These are phyloP conservation scores for Saccharomycopsis sp. DNA, from an alignment of 805 yeast genomes.

Conservation along the genomic window DNA sequence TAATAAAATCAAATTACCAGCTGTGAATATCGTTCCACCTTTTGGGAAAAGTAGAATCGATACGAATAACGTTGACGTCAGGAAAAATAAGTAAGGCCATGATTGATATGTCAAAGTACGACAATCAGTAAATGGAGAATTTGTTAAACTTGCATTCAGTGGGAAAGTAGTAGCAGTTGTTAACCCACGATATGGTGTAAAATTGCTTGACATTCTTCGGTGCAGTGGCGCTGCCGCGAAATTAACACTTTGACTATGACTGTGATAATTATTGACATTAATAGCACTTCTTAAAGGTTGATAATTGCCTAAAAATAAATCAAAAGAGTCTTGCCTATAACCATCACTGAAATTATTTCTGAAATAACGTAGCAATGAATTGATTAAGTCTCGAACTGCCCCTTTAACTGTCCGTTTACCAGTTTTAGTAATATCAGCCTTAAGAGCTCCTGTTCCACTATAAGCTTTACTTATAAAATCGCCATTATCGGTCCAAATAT, in stretches of 20 bases:
- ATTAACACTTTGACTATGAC: not conserved
- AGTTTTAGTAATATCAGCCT: slow-evolving; percentile 93
- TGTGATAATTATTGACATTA: slow-evolving; percentile 2
- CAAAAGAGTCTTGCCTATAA: slow-evolving; percentile 88
- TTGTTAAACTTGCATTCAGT: slow-evolving; percentile 10
- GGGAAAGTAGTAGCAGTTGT: slow-evolving; percentile 6
- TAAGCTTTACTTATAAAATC: slow-evolving; percentile 84
- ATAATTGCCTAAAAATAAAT: slow-evolving; percentile 74
- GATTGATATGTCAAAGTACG: slow-evolving; percentile 71
- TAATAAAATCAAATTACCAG: slow-evolving; percentile 12
- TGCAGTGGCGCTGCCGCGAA: not conserved
- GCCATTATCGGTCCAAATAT: slow-evolving; percentile 96
- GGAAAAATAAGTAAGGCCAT: slow-evolving; percentile 71
- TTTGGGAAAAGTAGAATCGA: slow-evolving; percentile 17
- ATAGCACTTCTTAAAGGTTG: slow-evolving; percentile 9
- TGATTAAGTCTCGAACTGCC: slow-evolving; percentile 73
- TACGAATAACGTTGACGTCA: slow-evolving; percentile 62
- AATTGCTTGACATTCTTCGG: not conserved
- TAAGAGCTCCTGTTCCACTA: slow-evolving; percentile 95
- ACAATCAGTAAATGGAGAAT: slow-evolving; percentile 47
- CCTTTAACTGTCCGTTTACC: slow-evolving; percentile 85
- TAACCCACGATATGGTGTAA: not conserved
- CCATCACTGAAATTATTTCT: slow-evolving; percentile 86
- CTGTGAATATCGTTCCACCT: slow-evolving; percentile 8
- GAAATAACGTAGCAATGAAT: slow-evolving; percentile 81